These are phyloP conservation scores for Pleurotus eryngii DNA, from an alignment of 768 basidiomycete genomes.

Conservation along the genomic window DNA sequence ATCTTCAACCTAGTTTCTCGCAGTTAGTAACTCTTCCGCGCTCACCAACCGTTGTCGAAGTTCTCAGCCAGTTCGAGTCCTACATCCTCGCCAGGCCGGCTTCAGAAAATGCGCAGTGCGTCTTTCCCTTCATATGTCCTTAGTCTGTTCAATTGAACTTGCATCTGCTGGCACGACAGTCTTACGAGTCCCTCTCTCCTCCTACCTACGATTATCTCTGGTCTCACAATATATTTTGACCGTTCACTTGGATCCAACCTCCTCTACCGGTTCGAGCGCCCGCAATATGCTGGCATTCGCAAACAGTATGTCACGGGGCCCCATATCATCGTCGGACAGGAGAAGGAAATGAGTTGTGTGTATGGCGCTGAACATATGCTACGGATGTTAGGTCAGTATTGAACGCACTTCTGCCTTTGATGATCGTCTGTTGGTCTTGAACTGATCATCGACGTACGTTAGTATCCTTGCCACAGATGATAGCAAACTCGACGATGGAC, in stretches of 20 bases:
- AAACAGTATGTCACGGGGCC: constrained; percentile 71
- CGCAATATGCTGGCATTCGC: constrained; percentile 81
- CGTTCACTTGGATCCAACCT: constrained; percentile 86
- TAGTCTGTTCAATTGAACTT: background rate
- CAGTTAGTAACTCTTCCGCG: constrained; percentile 86
- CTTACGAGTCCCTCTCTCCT: constrained; percentile 68
- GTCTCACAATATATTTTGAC: constrained; percentile 90
- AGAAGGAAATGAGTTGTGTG: constrained; percentile 84
- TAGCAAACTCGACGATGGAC: constrained; percentile 88
- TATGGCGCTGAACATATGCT: constrained; percentile 95
- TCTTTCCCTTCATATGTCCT: constrained; percentile 6
- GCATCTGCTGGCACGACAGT: constrained; percentile 27
- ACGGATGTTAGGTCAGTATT: constrained; percentile 78
- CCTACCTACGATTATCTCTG: constrained; percentile 78
- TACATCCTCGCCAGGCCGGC: constrained; percentile 37
- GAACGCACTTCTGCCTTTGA: background rate
- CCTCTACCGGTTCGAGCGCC: constrained; percentile 93
- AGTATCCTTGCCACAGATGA: constrained; percentile 93
- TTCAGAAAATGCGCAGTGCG: constrained; percentile 47
- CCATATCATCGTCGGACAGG: constrained; percentile 61
- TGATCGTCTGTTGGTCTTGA: background rate
- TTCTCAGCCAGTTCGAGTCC: constrained; percentile 75
- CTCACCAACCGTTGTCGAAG: constrained; percentile 68
- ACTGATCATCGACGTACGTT: constrained; percentile 10
- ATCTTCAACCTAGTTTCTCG: background rate